phyloP scores from a whole-genome alignment of 352 stramenopile genomes.

The Phytophthora colocasiae region DNA sequence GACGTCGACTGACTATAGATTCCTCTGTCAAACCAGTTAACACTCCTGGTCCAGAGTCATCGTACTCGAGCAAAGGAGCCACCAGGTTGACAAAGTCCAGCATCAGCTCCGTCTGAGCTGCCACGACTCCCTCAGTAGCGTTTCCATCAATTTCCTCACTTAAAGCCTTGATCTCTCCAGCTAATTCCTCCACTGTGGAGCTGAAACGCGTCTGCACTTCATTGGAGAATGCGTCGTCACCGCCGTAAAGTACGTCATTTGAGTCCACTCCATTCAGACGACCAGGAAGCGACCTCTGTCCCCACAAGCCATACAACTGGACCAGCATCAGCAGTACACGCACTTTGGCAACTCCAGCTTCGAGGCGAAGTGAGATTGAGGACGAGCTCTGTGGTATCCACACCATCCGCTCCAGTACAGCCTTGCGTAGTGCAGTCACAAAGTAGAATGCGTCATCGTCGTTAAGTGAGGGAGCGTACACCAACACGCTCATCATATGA shows the following conservation, averaged over 20 bases:
- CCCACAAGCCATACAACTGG: slow-evolving; percentile 72
- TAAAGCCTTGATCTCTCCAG: slow-evolving; percentile 57
- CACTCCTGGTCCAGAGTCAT: slow-evolving; percentile 23
- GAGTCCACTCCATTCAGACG: slow-evolving; percentile 66
- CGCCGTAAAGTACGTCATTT: slow-evolving; percentile 89
- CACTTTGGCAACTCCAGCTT: slow-evolving; percentile 37
- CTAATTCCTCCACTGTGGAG: slow-evolving; percentile 55
- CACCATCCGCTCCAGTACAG: slow-evolving; percentile 57
- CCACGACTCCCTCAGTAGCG: slow-evolving; percentile 6
- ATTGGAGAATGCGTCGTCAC: slow-evolving; percentile 56
- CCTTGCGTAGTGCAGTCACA: slow-evolving; percentile 75
- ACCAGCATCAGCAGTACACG: slow-evolving; percentile 51
- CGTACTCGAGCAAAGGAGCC: slow-evolving; percentile 43
- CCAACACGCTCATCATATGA: slow-evolving; percentile 68
- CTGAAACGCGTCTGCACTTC: slow-evolving; percentile 62
- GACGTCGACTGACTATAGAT: slow-evolving; percentile 14
- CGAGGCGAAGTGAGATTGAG: slow-evolving; percentile 18
- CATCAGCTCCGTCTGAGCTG: slow-evolving; percentile 59
- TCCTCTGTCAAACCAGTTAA: slow-evolving; percentile 1
- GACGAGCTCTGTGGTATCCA: slow-evolving; percentile 26
- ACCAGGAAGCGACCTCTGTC: slow-evolving; percentile 47
- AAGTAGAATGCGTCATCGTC: slow-evolving; percentile 91
- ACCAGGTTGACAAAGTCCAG: slow-evolving; percentile 70
- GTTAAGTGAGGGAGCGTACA: slow-evolving; percentile 79
- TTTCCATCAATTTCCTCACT: slow-evolving; percentile 1